These are phyloP conservation scores for Curvularia spicifera DNA, from an alignment of 2,329 filamentous ascomycete genomes.

Conservation along the genomic window DNA sequence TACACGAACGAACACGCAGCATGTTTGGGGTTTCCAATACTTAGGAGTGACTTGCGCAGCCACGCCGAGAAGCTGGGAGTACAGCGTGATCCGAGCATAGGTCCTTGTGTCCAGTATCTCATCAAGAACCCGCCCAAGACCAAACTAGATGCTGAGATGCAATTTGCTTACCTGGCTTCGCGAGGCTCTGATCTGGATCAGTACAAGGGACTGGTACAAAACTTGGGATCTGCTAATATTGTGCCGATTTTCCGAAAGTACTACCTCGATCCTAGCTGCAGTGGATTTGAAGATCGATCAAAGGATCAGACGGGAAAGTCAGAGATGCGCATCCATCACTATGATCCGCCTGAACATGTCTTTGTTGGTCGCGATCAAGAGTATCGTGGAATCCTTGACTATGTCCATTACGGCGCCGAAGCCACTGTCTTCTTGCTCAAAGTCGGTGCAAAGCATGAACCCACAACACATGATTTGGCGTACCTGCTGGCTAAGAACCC, in stretches of 20 bases:
- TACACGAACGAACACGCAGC: conserved; percentile 81
- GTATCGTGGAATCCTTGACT: conserved; percentile 94
- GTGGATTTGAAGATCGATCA: conserved; percentile 44
- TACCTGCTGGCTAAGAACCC: conserved; percentile 84
- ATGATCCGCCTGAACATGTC: conserved; percentile 73
- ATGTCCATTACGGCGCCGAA: conserved; percentile 88
- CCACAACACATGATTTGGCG: conserved; percentile 84
- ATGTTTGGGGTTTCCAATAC: conserved; percentile 79
- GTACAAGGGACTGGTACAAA: conserved; percentile 32
- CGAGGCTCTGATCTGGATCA: conserved; percentile 74
- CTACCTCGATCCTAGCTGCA: conserved; percentile 39
- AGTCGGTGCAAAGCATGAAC: conserved; percentile 89
- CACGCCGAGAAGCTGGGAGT: conserved; percentile 90
- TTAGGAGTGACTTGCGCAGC: conserved; percentile 75
- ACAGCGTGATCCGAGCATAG: conserved; percentile 77
- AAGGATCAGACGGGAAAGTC: conserved; percentile 40
- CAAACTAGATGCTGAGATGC: conserved; percentile 67
- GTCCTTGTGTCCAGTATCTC: conserved; percentile 75
- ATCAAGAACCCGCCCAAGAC: conserved; percentile 74
- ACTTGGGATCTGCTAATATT: conserved; percentile 41
- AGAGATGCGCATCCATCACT: conserved; percentile 54
- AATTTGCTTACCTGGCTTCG: conserved; percentile 85
- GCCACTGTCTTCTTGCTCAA: conserved; percentile 88
- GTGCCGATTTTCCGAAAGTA: conserved; percentile 49
- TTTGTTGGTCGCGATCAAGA: conserved; percentile 77